Conservation (phyloP, 306 rosid genomes). For the Vigna reflexopilosa region DNA sequence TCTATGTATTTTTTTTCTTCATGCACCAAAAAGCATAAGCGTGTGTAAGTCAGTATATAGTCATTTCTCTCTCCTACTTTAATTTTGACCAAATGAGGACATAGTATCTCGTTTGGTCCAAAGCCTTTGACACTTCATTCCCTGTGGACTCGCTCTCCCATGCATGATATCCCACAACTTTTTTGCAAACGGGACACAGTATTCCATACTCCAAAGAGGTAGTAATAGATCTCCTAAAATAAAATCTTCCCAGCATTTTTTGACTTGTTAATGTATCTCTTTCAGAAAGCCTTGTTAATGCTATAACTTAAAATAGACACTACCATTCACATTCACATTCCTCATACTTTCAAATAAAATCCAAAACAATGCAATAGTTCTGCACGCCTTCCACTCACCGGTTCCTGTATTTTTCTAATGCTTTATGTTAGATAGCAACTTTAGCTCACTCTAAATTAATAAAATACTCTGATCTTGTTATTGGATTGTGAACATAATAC, state of each 20-base stretch:
- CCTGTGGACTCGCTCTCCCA: conserved; percentile 27
- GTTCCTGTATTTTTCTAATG: background rate
- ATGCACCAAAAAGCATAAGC: conserved; percentile 41
- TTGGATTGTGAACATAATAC: background rate
- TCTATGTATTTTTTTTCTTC: conserved; percentile 32
- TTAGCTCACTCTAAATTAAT: background rate
- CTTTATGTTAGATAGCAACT: background rate
- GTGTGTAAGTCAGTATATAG: conserved; percentile 1
- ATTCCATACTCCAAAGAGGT: background rate
- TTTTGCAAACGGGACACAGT: conserved; percentile 11
- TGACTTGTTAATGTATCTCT: background rate
- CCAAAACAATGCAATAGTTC: background rate
- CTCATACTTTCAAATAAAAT: background rate
- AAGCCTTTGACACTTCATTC: conserved; percentile 40
- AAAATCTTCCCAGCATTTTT: background rate
- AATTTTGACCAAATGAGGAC: conserved; percentile 38
- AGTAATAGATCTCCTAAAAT: background rate
- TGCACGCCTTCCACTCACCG: background rate
- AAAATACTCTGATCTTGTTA: background rate
- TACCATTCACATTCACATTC: conserved; percentile 1
- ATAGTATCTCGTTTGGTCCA: conserved; percentile 25
- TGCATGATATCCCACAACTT: conserved; percentile 44
- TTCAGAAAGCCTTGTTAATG: background rate
- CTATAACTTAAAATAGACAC: background rate
- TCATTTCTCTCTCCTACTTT: conserved; percentile 36